A percentile compares a stretch with the other conserved stretches of the same genome.
Evolutionary conservation across 441 rosid genomes (phyloP).

Genomic region (Erodium trifolium): DNA sequence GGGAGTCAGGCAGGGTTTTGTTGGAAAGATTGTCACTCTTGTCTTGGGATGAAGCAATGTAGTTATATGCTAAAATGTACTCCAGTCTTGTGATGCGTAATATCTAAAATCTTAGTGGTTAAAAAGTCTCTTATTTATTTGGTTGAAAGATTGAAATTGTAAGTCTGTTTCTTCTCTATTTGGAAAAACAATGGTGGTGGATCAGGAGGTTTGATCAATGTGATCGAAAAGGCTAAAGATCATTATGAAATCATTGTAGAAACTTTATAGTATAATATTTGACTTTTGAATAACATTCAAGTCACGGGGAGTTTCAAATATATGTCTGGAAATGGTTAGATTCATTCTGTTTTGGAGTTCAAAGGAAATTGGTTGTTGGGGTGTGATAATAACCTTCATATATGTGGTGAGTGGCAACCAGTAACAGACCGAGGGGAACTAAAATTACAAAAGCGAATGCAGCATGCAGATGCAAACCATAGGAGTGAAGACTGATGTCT

Average conservation of each 20-base stretch:
- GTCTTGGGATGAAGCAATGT: background rate
- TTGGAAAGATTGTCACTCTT: background rate
- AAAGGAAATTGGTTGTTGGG: background rate
- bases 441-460: too few relatives aligned
- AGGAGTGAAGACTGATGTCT: too few relatives aligned
- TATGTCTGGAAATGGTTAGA: background rate
- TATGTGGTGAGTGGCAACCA: background rate
- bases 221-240: background rate
- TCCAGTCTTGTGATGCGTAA: background rate
- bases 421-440: background rate
- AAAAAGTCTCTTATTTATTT: background rate
- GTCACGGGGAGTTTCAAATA: background rate
- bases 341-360: background rate
- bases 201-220: constrained; percentile 1
- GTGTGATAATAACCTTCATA: background rate
- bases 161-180: background rate
- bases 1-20: background rate
- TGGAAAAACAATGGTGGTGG: background rate
- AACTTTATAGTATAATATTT: background rate
- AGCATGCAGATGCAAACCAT: too few relatives aligned
- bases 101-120: background rate
- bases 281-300: background rate
- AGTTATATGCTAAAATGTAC: background rate
- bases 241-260: background rate
- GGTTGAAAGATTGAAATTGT: background rate